These are phyloP conservation scores for Akebia trifoliata DNA, from an alignment of 164 flowering plant species.

Conservation along the genomic window DNA sequence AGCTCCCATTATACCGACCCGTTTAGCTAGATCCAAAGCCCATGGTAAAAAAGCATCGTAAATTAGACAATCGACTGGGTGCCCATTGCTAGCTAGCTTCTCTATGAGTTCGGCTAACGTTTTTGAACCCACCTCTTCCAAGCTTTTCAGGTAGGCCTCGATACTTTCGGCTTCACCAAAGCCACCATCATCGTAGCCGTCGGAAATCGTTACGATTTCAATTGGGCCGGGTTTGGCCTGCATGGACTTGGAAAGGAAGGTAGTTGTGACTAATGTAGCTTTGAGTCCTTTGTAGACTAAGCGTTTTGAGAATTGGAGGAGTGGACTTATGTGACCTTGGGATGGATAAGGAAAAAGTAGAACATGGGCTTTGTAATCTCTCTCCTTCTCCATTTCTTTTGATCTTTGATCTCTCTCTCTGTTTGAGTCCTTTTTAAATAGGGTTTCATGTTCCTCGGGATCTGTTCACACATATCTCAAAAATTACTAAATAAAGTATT, in stretches of 20 bases:
- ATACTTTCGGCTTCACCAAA: background rate
- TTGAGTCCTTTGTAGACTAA: constrained; percentile 10
- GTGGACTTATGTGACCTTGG: constrained; percentile 13
- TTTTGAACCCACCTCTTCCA: constrained; percentile 1
- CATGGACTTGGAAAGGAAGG: constrained; percentile 1
- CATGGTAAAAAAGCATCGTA: constrained; percentile 3
- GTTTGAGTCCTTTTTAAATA: too few relatives aligned
- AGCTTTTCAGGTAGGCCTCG: background rate
- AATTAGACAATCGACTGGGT: constrained; percentile 4
- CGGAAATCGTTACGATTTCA: constrained; percentile 6
- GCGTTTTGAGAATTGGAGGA: constrained; percentile 6
- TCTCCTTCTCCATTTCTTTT: background rate
- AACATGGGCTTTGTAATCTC: constrained; percentile 5
- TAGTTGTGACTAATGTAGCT: constrained; percentile 1
- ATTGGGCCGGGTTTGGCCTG: background rate
- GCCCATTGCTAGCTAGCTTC: background rate
- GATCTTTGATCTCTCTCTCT: too few relatives aligned
- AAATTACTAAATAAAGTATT: too few relatives aligned
- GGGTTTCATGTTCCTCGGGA: too few relatives aligned
- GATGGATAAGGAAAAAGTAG: constrained; percentile 2
- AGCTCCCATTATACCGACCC: constrained; percentile 2
- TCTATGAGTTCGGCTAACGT: constrained; percentile 9
- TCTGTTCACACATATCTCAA: too few relatives aligned
- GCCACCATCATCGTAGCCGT: constrained; percentile 17
- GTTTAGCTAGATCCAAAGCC: constrained; percentile 13